These are phyloP conservation scores for Penicillium sp. DNA, from an alignment of 2,329 filamentous ascomycete species.

Conservation along the genomic window DNA sequence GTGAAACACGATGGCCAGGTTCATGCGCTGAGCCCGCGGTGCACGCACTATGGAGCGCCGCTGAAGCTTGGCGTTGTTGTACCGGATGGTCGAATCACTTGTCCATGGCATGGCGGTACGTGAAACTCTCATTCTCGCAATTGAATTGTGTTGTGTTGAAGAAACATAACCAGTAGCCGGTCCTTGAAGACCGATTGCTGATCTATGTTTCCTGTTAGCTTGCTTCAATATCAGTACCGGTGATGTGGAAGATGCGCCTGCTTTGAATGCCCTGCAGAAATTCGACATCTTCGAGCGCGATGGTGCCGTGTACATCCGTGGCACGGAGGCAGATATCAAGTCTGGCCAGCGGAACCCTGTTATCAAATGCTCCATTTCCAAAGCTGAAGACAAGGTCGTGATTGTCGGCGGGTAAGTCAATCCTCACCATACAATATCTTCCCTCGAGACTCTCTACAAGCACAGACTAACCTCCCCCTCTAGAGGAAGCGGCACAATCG, in stretches of 20 bases:
- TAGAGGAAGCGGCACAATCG: constrained; percentile 80
- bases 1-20: constrained; percentile 76
- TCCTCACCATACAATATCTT: not conserved
- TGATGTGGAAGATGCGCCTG: constrained; percentile 93
- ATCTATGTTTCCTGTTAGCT: constrained; percentile 56
- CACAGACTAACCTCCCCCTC: constrained; percentile 5
- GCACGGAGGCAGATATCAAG: constrained; percentile 78
- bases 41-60: constrained; percentile 90
- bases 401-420: constrained; percentile 72
- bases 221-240: constrained; percentile 90
- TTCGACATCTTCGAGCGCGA: constrained; percentile 82
- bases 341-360: constrained; percentile 72
- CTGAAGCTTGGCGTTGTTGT: constrained; percentile 84
- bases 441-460: not conserved
- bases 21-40: constrained; percentile 80
- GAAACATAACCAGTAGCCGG: not conserved
- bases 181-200: constrained; percentile 2
- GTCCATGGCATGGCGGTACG: constrained; percentile 93
- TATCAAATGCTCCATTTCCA: constrained; percentile 67
- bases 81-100: constrained; percentile 79
- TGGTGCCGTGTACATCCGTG: constrained; percentile 81
- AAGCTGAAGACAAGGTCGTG: constrained; percentile 63
- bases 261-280: constrained; percentile 79
- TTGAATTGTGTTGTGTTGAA: not conserved
- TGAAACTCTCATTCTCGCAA: constrained; percentile 15